phyloP scores from a whole-genome alignment of 805 yeast species.

The Candida sithepensis region DNA sequence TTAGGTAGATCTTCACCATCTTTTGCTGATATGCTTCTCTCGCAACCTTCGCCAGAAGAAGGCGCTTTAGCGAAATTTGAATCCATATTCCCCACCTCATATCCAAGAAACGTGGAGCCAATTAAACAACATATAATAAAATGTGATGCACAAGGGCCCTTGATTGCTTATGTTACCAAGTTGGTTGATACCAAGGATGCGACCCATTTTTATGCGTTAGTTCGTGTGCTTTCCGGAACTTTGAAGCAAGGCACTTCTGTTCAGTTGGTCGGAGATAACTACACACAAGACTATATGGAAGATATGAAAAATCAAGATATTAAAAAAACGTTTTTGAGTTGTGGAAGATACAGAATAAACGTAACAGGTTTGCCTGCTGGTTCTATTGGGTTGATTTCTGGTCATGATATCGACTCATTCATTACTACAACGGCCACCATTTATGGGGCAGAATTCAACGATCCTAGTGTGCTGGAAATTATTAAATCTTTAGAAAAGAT shows the following conservation, averaged over 20 bases:
- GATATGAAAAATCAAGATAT: constrained; percentile 43
- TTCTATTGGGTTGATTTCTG: constrained; percentile 62
- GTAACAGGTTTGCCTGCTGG: constrained; percentile 59
- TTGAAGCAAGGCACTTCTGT: constrained; percentile 46
- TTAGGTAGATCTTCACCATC: constrained; percentile 49
- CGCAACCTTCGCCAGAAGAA: constrained; percentile 36
- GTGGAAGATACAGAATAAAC: constrained; percentile 66
- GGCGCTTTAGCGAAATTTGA: constrained; percentile 26
- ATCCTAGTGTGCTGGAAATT: constrained; percentile 22
- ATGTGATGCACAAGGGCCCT: constrained; percentile 39
- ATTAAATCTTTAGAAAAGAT: constrained; percentile 43
- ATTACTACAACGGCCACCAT: constrained; percentile 63
- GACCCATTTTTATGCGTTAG: constrained; percentile 48
- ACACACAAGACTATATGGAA: constrained; percentile 45
- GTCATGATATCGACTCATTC: constrained; percentile 47
- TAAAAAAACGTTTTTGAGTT: constrained; percentile 47
- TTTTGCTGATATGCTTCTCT: constrained; percentile 47
- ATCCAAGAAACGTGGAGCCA: constrained; percentile 18
- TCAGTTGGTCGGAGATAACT: constrained; percentile 54
- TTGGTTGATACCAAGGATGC: constrained; percentile 55
- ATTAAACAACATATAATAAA: constrained; percentile 18
- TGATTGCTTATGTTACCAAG: constrained; percentile 55
- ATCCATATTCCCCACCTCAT: constrained; percentile 22
- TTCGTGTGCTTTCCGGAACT: constrained; percentile 61
- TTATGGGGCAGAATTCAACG: constrained; percentile 26